These are phyloP conservation scores for Pelargonium cotyledonis DNA, from an alignment of 441 rosid genomes.

Conservation along the genomic window DNA sequence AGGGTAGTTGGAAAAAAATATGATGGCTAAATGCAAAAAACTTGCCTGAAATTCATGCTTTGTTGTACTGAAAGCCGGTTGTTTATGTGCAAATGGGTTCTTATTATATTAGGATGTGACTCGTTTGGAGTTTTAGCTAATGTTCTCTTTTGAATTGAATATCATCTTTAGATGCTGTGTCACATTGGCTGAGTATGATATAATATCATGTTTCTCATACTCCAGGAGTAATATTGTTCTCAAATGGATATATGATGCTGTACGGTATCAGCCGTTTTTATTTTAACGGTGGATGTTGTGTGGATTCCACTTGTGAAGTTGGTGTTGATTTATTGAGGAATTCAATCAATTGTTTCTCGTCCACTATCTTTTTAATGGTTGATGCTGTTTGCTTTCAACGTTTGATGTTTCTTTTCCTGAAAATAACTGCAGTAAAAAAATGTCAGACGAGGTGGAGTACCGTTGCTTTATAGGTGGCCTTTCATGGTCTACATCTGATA, in stretches of 20 bases:
- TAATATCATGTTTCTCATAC: background rate
- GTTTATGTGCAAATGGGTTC: background rate
- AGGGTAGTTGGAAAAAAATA: background rate
- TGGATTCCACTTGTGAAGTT: background rate
- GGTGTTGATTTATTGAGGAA: background rate
- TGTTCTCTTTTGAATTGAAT: background rate
- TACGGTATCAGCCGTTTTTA: too few relatives aligned
- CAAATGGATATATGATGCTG: too few relatives aligned
- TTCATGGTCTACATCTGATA: conserved; percentile 88
- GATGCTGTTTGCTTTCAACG: background rate
- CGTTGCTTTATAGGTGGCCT: conserved; percentile 94
- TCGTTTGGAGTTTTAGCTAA: background rate
- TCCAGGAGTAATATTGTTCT: background rate
- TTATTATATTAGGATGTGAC: background rate
- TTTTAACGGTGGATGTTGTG: too few relatives aligned
- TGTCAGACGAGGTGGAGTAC: conserved; percentile 45
- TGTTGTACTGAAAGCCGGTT: background rate
- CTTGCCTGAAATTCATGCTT: background rate
- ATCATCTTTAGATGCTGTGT: background rate
- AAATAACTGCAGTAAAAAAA: background rate
- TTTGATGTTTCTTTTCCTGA: background rate
- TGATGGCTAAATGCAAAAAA: background rate
- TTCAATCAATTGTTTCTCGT: background rate
- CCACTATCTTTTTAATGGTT: background rate
- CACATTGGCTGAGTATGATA: background rate